A percentile compares a stretch with the other conserved stretches of the same genome.
phyloP scores from a whole-genome alignment of 2,329 filamentous ascomycete genomes.

The Akanthomyces uredinophilus region DNA sequence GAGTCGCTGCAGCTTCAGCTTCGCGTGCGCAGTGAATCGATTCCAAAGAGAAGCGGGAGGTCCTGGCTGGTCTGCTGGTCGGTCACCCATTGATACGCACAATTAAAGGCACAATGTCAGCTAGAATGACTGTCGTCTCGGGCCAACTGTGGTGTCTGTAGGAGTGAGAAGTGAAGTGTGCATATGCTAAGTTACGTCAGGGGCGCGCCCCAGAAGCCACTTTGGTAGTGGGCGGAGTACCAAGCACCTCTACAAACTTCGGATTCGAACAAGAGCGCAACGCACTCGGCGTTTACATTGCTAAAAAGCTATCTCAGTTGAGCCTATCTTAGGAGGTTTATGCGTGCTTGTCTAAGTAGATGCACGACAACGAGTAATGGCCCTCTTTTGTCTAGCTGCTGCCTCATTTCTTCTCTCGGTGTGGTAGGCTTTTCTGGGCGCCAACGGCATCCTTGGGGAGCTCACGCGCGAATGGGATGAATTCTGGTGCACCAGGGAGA shows the following conservation, averaged over 20 bases:
- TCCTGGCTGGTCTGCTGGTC: neutral
- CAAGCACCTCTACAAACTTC: neutral
- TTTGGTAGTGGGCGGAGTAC: neutral
- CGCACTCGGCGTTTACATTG: neutral
- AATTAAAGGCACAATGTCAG: neutral
- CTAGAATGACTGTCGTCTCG: neutral
- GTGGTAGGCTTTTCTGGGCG: slow-evolving; percentile 26
- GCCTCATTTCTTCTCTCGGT: slow-evolving; percentile 25
- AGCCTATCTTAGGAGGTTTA: neutral
- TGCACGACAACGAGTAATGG: neutral
- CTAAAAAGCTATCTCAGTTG: neutral
- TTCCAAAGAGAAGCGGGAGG: neutral
- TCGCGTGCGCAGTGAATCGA: neutral
- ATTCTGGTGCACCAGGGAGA: slow-evolving; percentile 82
- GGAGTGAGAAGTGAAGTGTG: no score
- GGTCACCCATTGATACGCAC: neutral
- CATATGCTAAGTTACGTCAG: no score
- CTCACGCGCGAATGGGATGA: slow-evolving; percentile 84
- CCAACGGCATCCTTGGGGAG: slow-evolving; percentile 62
- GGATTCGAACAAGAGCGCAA: neutral
- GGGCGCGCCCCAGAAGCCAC: neutral
- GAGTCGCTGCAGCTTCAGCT: neutral
- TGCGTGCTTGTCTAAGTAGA: neutral
- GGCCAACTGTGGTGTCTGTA: no score
- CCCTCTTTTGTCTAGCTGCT: neutral